These are phyloP conservation scores for Hevea brasiliensis DNA, from an alignment of 345 rosid species.

Conservation along the genomic window DNA sequence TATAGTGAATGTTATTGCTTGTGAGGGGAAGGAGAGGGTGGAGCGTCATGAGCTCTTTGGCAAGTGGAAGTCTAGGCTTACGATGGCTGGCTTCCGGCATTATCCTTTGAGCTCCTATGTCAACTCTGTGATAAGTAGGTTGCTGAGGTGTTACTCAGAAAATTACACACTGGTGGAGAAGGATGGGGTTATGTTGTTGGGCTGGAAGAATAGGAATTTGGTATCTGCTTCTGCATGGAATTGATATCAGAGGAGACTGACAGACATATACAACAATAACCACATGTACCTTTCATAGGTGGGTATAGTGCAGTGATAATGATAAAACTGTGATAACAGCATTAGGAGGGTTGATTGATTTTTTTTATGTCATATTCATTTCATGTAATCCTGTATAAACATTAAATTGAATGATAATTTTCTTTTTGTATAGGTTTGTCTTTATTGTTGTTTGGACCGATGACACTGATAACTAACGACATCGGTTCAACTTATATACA, in stretches of 20 bases:
- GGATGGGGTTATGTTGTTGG: conserved; percentile 66
- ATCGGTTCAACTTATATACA: too few species aligned
- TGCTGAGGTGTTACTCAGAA: conserved; percentile 51
- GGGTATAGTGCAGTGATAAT: background rate
- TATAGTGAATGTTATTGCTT: conserved; percentile 60
- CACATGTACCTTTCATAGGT: conserved; percentile 1
- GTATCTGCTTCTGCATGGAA: conserved; percentile 76
- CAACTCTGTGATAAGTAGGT: conserved; percentile 50
- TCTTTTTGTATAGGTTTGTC: conserved; percentile 1
- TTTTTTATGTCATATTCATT: background rate
- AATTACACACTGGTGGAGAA: conserved; percentile 53
- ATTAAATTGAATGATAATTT: background rate
- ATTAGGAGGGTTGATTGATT: background rate
- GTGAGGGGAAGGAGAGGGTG: conserved; percentile 71
- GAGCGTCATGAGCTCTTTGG: conserved; percentile 71
- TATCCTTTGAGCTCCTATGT: conserved; percentile 55
- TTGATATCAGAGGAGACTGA: conserved; percentile 20
- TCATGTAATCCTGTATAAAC: background rate
- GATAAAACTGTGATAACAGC: background rate
- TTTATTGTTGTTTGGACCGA: background rate
- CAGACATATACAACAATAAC: conserved; percentile 10
- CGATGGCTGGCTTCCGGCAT: conserved; percentile 68
- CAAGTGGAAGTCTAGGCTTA: conserved; percentile 72
- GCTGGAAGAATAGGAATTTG: conserved; percentile 64
- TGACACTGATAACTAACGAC: too few species aligned